These are phyloP conservation scores for Trichoderma sp. DNA, from an alignment of 2,329 filamentous ascomycete species.

Conservation along the genomic window DNA sequence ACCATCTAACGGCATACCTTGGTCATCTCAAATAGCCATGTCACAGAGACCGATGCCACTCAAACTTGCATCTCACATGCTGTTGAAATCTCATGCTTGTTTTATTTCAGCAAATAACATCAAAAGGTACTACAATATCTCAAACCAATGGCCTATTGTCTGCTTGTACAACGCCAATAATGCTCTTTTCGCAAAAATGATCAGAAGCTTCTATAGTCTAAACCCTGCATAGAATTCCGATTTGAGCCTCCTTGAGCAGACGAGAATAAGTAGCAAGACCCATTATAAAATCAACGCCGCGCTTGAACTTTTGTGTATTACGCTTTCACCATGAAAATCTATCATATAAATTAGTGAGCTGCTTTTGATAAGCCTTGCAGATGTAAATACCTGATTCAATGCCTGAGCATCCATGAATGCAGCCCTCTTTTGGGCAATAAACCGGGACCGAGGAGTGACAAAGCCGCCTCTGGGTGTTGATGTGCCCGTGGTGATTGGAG, in stretches of 20 bases:
- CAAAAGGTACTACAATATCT: background rate
- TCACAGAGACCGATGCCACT: background rate
- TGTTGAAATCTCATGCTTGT: background rate
- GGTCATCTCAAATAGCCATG: background rate
- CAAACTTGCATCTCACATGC: background rate
- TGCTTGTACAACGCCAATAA: conserved; percentile 4
- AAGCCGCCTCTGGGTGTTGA: conserved; percentile 64
- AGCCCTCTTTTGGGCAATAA: conserved; percentile 85
- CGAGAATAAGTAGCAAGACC: background rate
- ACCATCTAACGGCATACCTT: background rate
- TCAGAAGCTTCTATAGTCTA: conserved; percentile 1
- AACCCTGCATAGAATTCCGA: background rate
- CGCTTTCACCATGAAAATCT: conserved; percentile 68
- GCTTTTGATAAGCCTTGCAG: background rate
- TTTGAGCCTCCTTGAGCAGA: conserved; percentile 1
- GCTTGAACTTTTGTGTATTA: conserved; percentile 22
- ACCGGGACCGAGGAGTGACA: conserved; percentile 63
- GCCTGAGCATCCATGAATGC: conserved; percentile 79
- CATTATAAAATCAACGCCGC: conserved; percentile 6
- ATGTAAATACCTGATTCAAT: conserved; percentile 71
- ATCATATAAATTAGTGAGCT: conserved; percentile 15
- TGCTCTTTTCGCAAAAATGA: background rate
- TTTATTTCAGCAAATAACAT: background rate
- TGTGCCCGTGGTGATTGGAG: conserved; percentile 42
- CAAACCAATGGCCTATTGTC: background rate